Evolutionary conservation across 1,284 basidiomycete species (phyloP).

Genomic region (Kalmanozyma brasiliensis): DNA sequence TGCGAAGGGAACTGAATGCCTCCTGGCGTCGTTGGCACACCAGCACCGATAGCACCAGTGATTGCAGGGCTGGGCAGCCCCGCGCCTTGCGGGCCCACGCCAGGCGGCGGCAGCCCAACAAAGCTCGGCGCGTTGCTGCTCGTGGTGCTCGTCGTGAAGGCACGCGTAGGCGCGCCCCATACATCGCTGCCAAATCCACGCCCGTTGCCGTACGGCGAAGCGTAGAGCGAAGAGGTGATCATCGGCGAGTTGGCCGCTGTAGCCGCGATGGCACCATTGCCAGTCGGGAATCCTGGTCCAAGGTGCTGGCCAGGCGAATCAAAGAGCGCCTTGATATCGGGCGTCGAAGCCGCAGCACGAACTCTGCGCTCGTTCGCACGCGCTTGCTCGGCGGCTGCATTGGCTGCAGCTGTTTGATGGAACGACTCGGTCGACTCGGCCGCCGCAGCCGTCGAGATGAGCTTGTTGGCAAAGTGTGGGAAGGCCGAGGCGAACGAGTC

Average conservation of each 20-base stretch:
- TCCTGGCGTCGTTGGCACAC: conserved; percentile 11
- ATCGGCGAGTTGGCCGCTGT: conserved; percentile 53
- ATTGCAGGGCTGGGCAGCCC: conserved; percentile 27
- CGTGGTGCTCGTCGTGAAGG: conserved; percentile 35
- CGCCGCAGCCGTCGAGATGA: conserved; percentile 69
- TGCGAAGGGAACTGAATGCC: conserved; percentile 55
- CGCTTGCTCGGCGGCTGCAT: conserved; percentile 48
- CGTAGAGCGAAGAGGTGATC: conserved; percentile 58
- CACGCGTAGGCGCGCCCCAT: conserved; percentile 61
- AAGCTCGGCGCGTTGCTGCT: conserved; percentile 42
- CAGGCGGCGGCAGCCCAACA: conserved; percentile 36
- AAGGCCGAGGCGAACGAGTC: conserved; percentile 95
- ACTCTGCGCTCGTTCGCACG: conserved; percentile 79
- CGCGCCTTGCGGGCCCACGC: conserved; percentile 22
- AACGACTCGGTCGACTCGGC: conserved; percentile 60
- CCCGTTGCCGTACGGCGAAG: conserved; percentile 58
- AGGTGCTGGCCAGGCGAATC: conserved; percentile 68
- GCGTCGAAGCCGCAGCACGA: conserved; percentile 84
- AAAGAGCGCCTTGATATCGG: conserved; percentile 94
- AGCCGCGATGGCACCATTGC: conserved; percentile 28
- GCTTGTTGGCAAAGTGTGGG: conserved; percentile 95
- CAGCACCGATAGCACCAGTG: conserved; percentile 20
- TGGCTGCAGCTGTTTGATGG: conserved; percentile 42
- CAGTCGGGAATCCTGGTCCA: conserved; percentile 63
- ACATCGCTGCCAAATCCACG: conserved; percentile 59